Evolutionary conservation across 345 rosid species (phyloP).

Genomic region (Tarenaya hassleriana): DNA sequence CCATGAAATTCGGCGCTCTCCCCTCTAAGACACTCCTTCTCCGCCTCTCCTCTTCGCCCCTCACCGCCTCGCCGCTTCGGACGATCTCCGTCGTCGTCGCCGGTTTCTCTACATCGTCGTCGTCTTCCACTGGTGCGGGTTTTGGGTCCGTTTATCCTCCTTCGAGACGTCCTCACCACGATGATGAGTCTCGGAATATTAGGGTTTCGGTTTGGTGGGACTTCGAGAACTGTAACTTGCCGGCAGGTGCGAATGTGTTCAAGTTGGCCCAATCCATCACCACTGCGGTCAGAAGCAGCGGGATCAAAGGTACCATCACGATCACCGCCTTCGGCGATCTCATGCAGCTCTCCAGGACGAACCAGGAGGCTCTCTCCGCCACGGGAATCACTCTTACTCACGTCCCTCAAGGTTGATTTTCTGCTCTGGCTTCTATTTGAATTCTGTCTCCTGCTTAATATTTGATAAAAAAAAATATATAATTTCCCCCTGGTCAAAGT

Average conservation of each 20-base stretch:
- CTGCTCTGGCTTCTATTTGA: no score
- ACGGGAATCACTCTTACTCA: slow-evolving; percentile 73
- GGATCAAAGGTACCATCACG: slow-evolving; percentile 75
- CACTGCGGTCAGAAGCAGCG: slow-evolving; percentile 52
- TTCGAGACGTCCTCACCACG: slow-evolving; percentile 27
- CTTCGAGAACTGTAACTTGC: slow-evolving; percentile 76
- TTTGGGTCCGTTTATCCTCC: slow-evolving; percentile 4
- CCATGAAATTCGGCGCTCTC: slow-evolving; percentile 28
- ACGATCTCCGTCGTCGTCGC: slow-evolving; percentile 28
- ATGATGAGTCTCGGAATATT: slow-evolving; percentile 45
- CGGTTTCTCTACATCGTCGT: slow-evolving; percentile 32
- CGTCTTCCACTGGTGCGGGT: slow-evolving; percentile 1
- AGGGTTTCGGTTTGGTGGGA: slow-evolving; percentile 94
- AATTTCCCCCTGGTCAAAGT: background rate
- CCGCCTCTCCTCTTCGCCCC: slow-evolving; percentile 18
- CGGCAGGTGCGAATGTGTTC: slow-evolving; percentile 53
- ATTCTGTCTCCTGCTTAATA: background rate
- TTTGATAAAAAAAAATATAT: background rate
- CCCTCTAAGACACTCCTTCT: slow-evolving; percentile 23
- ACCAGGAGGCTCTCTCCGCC: slow-evolving; percentile 65
- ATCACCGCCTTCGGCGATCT: slow-evolving; percentile 87
- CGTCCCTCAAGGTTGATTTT: slow-evolving; percentile 54
- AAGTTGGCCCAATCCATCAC: slow-evolving; percentile 52
- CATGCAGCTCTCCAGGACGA: slow-evolving; percentile 54
- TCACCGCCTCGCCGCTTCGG: background rate